Evolutionary conservation across 306 rosid species (phyloP).

Genomic region (Prinsepia uniflora): DNA sequence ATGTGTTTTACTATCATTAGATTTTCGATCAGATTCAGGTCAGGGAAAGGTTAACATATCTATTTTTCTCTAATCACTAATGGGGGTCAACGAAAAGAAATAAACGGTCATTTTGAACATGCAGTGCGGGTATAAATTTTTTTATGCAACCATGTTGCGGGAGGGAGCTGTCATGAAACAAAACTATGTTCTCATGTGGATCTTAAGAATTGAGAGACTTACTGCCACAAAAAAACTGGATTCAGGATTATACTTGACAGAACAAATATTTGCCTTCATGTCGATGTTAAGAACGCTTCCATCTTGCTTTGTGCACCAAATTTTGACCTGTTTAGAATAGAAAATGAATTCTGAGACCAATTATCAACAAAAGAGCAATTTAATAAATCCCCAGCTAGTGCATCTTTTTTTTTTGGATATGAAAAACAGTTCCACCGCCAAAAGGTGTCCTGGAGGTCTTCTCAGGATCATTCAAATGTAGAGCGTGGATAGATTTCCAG

Average conservation of each 20-base stretch:
- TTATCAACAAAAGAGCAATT: slow-evolving; percentile 4
- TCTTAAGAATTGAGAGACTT: slow-evolving; percentile 27
- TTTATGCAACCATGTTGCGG: too few species aligned
- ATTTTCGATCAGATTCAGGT: neutral
- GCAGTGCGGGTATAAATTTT: neutral
- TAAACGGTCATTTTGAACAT: neutral
- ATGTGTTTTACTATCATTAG: neutral
- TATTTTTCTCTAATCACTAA: neutral
- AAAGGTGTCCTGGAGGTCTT: neutral
- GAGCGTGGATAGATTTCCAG: neutral
- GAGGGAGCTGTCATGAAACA: neutral
- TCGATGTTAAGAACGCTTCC: slow-evolving; percentile 71
- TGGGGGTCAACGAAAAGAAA: neutral
- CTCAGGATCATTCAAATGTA: neutral
- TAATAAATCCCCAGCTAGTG: neutral
- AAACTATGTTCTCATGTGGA: neutral
- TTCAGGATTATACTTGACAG: slow-evolving; percentile 92
- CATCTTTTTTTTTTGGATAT: neutral
- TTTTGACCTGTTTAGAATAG: slow-evolving; percentile 56
- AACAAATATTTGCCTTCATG: slow-evolving; percentile 94
- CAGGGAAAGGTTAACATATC: neutral
- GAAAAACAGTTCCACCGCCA: neutral
- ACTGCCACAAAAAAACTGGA: slow-evolving; percentile 77
- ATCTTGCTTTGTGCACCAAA: slow-evolving; percentile 82
- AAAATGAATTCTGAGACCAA: slow-evolving; percentile 3